Conservation (phyloP, 768 basidiomycete genomes). For the Leccinum sublutescens region DNA sequence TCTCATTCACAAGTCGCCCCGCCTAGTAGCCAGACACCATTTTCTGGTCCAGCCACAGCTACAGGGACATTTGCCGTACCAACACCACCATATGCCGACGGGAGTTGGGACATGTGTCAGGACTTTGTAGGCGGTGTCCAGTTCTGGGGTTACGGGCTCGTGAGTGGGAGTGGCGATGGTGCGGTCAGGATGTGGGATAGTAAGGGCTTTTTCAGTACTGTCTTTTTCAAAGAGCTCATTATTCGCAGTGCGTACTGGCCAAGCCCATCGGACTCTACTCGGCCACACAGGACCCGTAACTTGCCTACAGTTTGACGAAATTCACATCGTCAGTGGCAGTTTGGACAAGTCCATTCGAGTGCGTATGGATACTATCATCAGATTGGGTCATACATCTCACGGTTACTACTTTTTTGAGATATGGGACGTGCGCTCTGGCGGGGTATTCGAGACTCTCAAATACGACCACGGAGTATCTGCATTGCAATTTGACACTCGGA, state of each 20-base stretch:
- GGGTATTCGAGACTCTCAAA: slow-evolving; percentile 82
- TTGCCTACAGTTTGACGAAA: slow-evolving; percentile 94
- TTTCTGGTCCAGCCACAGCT: slow-evolving; percentile 53
- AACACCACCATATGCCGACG: slow-evolving; percentile 85
- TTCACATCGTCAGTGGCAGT: slow-evolving; percentile 89
- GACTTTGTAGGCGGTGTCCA: slow-evolving; percentile 98
- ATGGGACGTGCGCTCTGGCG: slow-evolving; percentile 94
- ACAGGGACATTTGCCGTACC: slow-evolving; percentile 74
- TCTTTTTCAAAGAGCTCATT: neutral
- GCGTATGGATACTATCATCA: slow-evolving; percentile 27
- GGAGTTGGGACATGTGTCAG: slow-evolving; percentile 91
- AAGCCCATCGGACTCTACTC: slow-evolving; percentile 87
- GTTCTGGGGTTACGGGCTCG: slow-evolving; percentile 97
- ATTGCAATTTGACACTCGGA: slow-evolving; percentile 92
- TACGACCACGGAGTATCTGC: slow-evolving; percentile 90
- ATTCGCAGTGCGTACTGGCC: slow-evolving; percentile 90
- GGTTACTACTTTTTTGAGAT: slow-evolving; percentile 49
- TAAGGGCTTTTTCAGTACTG: slow-evolving; percentile 39
- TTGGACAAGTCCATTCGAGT: slow-evolving; percentile 92
- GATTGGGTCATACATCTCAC: neutral
- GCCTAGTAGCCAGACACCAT: slow-evolving; percentile 41
- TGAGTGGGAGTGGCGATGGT: slow-evolving; percentile 96
- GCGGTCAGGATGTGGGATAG: slow-evolving; percentile 99
- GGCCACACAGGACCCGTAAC: slow-evolving; percentile 95
- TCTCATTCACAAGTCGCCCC: slow-evolving; percentile 70